phyloP scores from a whole-genome alignment of 768 basidiomycete species.

The Dacryopinax primogenitus region DNA sequence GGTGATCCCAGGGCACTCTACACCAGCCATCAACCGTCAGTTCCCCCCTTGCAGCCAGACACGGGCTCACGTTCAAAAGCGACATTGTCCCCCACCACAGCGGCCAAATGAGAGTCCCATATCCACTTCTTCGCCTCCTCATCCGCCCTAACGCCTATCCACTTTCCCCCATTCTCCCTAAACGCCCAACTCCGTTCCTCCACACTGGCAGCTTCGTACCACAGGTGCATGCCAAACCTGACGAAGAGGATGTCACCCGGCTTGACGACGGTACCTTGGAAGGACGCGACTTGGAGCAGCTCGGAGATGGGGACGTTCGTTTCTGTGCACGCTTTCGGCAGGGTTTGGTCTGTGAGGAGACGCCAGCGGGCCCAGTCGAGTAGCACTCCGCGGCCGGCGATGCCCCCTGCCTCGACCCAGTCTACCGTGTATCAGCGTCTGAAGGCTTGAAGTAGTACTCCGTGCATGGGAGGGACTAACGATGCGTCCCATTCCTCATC shows the following conservation, averaged over 20 bases:
- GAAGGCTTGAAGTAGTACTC: not conserved
- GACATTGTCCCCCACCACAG: constrained; percentile 55
- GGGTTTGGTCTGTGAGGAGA: constrained; percentile 33
- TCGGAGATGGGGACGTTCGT: constrained; percentile 42
- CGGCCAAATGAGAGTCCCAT: constrained; percentile 68
- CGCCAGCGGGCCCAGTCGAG: constrained; percentile 49
- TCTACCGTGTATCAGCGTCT: not conserved
- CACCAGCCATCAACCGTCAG: not conserved
- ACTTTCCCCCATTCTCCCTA: not conserved
- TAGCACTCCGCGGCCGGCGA: constrained; percentile 54
- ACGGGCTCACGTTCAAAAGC: constrained; percentile 27
- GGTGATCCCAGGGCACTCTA: not conserved
- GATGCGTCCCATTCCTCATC: not conserved
- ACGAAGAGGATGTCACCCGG: constrained; percentile 49
- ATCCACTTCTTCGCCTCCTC: constrained; percentile 53
- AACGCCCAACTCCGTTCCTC: not conserved
- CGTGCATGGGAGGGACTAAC: not conserved
- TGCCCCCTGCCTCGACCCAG: constrained; percentile 25
- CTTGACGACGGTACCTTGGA: constrained; percentile 45
- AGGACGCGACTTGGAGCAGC: constrained; percentile 44
- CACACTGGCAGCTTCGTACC: not conserved
- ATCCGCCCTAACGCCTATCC: constrained; percentile 34
- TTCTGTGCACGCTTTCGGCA: constrained; percentile 43
- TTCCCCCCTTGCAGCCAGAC: not conserved
- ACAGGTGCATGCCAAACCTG: constrained; percentile 48